Percentiles rank a stretch among this genome's conserved stretches.
Evolutionary conservation across 2,329 filamentous ascomycete genomes (phyloP).

Genomic region (Endoconidiophora polonica): DNA sequence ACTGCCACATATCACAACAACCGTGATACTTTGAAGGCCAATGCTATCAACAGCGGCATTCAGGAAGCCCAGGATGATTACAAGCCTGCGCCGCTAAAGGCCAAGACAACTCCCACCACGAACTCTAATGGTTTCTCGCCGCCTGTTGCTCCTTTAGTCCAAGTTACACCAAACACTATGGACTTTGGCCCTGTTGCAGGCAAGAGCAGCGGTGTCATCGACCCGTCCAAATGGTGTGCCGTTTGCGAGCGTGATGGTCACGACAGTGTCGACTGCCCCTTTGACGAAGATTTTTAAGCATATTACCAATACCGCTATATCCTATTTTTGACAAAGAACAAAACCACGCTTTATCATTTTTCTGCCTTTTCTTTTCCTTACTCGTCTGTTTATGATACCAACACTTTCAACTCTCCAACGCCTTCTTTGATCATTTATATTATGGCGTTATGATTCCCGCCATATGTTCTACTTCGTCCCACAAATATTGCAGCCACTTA

Average conservation of each 20-base stretch:
- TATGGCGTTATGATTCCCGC: background rate
- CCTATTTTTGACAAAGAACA: too few relatives aligned
- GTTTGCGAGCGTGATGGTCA: conserved; percentile 92
- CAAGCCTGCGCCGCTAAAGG: conserved; percentile 36
- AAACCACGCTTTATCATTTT: background rate
- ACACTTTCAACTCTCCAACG: background rate
- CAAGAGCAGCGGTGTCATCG: conserved; percentile 61
- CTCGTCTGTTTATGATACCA: conserved; percentile 4
- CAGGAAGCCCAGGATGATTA: conserved; percentile 23
- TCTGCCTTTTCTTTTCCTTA: background rate
- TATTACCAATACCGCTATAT: too few relatives aligned
- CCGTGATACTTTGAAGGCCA: conserved; percentile 13
- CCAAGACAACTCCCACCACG: conserved; percentile 22
- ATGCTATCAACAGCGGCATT: background rate
- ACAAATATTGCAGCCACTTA: background rate
- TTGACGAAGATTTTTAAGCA: conserved; percentile 59
- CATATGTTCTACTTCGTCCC: background rate
- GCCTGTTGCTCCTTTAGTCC: conserved; percentile 24
- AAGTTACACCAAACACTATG: conserved; percentile 42
- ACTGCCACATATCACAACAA: conserved; percentile 2
- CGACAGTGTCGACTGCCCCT: conserved; percentile 85
- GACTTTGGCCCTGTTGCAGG: conserved; percentile 55
- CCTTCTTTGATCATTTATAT: background rate
- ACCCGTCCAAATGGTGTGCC: conserved; percentile 88
- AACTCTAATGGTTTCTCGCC: background rate